These are phyloP conservation scores for Colletotrichum sp. DNA, from an alignment of 2,329 filamentous ascomycete species.

Conservation along the genomic window DNA sequence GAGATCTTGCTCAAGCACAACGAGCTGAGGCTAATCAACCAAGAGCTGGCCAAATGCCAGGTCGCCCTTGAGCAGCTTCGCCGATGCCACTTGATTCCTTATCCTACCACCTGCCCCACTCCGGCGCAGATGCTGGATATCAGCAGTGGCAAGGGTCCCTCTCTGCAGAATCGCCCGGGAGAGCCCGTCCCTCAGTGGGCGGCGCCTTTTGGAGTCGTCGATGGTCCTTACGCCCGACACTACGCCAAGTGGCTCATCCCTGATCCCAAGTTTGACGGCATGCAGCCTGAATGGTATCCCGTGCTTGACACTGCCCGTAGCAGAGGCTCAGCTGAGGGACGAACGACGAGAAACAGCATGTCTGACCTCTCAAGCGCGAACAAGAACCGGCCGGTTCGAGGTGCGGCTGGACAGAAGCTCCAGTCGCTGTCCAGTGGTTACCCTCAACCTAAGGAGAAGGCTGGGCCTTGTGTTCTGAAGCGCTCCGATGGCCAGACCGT, in stretches of 20 bases:
- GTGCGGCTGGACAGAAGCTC: slow-evolving; percentile 63
- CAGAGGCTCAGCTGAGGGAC: slow-evolving; percentile 66
- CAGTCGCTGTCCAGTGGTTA: slow-evolving; percentile 75
- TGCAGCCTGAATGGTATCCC: slow-evolving; percentile 51
- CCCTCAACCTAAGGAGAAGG: slow-evolving; percentile 77
- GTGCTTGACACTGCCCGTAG: slow-evolving; percentile 44
- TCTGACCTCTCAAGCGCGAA: slow-evolving; percentile 54
- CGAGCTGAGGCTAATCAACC: slow-evolving; percentile 91
- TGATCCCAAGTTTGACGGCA: slow-evolving; percentile 83
- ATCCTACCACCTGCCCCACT: slow-evolving; percentile 73
- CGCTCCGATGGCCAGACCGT: slow-evolving; percentile 86
- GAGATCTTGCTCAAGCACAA: slow-evolving; percentile 95
- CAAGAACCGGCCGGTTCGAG: slow-evolving; percentile 56
- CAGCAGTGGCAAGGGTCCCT: slow-evolving; percentile 75
- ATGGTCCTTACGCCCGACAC: slow-evolving; percentile 92
- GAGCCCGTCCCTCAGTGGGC: slow-evolving; percentile 76
- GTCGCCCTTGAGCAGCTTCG: slow-evolving; percentile 91
- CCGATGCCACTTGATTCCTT: slow-evolving; percentile 90
- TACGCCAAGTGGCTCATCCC: slow-evolving; percentile 96
- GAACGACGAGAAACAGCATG: slow-evolving; percentile 79
- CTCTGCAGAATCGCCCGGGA: slow-evolving; percentile 65
- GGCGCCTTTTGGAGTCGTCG: slow-evolving; percentile 86
- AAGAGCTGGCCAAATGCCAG: slow-evolving; percentile 96
- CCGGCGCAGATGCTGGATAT: slow-evolving; percentile 73
- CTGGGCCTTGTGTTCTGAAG: slow-evolving; percentile 83